phyloP scores from a whole-genome alignment of 139 green algal species.

The Ettlia oleoabundans region DNA sequence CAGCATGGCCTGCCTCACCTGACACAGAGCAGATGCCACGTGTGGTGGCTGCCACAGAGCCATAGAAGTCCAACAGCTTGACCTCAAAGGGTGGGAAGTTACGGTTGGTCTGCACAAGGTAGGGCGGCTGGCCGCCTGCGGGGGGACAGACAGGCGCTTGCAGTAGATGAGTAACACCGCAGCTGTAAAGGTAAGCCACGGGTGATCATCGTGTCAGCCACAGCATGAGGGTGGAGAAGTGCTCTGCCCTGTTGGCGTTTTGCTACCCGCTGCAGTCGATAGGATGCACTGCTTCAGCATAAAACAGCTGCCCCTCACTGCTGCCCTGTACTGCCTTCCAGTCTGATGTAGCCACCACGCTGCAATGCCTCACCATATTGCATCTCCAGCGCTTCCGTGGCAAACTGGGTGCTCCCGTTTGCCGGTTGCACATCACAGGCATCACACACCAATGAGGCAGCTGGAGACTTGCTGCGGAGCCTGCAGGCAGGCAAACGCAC shows the following conservation, averaged over 20 bases:
- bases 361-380: neutral
- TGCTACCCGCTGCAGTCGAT: too few relatives aligned
- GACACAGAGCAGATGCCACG: neutral
- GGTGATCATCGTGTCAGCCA: too few relatives aligned
- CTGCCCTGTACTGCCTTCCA: neutral
- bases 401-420: neutral
- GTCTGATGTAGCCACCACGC: too few relatives aligned
- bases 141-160: neutral
- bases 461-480: slow-evolving; percentile 1
- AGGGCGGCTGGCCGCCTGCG: neutral
- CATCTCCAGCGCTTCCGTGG: slow-evolving; percentile 16
- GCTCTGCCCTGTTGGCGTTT: too few relatives aligned
- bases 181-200: neutral
- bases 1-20: neutral
- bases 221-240: neutral
- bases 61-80: slow-evolving; percentile 4
- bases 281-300: too few relatives aligned
- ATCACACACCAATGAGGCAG: neutral
- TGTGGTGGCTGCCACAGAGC: neutral
- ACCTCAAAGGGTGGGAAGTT: neutral
- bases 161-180: neutral
- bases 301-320: too few relatives aligned
- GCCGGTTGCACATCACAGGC: neutral
- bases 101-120: slow-evolving; percentile 12
- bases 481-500: neutral